These are phyloP conservation scores for Eragrostis nindensis DNA, from an alignment of 176 grass and related monocot species.

Conservation along the genomic window DNA sequence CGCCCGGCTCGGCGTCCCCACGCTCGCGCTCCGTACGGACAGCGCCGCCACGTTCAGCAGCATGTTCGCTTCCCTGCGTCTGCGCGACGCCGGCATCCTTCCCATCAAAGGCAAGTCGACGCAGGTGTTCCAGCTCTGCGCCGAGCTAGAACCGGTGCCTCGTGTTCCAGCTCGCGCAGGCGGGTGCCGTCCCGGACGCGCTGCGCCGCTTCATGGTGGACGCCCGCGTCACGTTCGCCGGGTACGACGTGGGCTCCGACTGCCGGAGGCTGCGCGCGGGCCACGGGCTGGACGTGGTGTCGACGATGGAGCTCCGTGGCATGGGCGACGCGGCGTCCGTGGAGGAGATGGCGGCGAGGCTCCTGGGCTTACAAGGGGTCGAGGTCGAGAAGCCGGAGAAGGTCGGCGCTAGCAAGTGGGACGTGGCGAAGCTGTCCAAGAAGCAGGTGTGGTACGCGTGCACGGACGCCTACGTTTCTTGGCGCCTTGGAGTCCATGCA, in stretches of 20 bases:
- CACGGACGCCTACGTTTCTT: neutral
- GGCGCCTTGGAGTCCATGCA: too few relatives aligned
- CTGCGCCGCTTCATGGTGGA: constrained; percentile 16
- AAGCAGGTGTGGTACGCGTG: neutral
- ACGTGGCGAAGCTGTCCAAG: constrained; percentile 10
- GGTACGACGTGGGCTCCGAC: constrained; percentile 1
- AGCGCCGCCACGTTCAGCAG: constrained; percentile 4
- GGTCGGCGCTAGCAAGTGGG: constrained; percentile 27
- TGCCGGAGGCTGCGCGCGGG: constrained; percentile 23
- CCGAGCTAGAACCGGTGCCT: neutral
- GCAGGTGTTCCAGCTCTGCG: constrained; percentile 16
- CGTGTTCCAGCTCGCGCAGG: neutral
- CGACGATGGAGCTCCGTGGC: neutral
- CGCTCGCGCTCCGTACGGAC: neutral
- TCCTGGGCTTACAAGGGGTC: constrained; percentile 2
- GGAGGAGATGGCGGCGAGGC: constrained; percentile 36
- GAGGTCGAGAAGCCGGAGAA: neutral
- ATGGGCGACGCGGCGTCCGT: constrained; percentile 25
- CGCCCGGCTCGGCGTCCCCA: neutral
- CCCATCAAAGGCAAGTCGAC: constrained; percentile 11
- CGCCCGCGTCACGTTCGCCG: constrained; percentile 29
- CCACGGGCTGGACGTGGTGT: constrained; percentile 29
- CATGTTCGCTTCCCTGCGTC: neutral
- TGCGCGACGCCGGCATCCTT: neutral
- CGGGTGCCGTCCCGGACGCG: neutral